Evolutionary conservation across 179 eudicot species (phyloP).

Genomic region (Beta corolliflora): DNA sequence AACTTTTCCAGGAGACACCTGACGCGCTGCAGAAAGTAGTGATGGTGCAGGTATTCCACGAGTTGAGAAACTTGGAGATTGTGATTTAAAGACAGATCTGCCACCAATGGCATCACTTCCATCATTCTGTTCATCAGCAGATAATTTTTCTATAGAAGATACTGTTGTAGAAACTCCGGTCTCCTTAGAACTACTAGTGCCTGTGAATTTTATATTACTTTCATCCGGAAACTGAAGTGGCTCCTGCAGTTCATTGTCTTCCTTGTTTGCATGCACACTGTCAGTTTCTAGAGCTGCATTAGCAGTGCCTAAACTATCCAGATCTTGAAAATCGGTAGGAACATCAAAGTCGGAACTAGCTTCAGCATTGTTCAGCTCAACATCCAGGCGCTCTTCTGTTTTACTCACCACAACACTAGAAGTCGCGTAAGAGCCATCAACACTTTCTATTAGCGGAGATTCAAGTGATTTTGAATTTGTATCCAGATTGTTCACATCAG

Average conservation of each 20-base stretch:
- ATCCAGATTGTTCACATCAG: slow-evolving; percentile 40
- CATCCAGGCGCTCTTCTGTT: slow-evolving; percentile 34
- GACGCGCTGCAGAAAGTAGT: slow-evolving; percentile 70
- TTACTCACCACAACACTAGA: slow-evolving; percentile 34
- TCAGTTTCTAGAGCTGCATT: slow-evolving; percentile 38
- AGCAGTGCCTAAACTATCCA: slow-evolving; percentile 33
- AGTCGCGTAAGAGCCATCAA: slow-evolving; percentile 30
- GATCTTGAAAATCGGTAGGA: slow-evolving; percentile 28
- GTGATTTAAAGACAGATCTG: slow-evolving; percentile 41
- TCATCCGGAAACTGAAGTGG: slow-evolving; percentile 35
- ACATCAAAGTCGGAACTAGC: slow-evolving; percentile 23
- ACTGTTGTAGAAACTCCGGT: slow-evolving; percentile 27
- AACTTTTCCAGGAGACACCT: slow-evolving; percentile 73
- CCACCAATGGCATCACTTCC: slow-evolving; percentile 34
- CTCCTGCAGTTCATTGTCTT: slow-evolving; percentile 36
- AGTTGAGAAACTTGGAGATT: slow-evolving; percentile 44
- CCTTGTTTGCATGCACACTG: slow-evolving; percentile 19
- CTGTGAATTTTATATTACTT: slow-evolving; percentile 31
- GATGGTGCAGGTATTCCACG: slow-evolving; percentile 95
- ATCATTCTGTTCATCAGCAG: slow-evolving; percentile 34
- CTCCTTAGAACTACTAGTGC: slow-evolving; percentile 31
- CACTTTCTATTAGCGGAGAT: slow-evolving; percentile 38
- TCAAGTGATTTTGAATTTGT: slow-evolving; percentile 30
- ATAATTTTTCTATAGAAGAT: slow-evolving; percentile 2
- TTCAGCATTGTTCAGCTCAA: slow-evolving; percentile 31